Percentiles rank a stretch among this genome's conserved stretches.
Evolutionary conservation across 202 grass and related monocot species (phyloP).

Genomic region (Hordeum pubiflorum): DNA sequence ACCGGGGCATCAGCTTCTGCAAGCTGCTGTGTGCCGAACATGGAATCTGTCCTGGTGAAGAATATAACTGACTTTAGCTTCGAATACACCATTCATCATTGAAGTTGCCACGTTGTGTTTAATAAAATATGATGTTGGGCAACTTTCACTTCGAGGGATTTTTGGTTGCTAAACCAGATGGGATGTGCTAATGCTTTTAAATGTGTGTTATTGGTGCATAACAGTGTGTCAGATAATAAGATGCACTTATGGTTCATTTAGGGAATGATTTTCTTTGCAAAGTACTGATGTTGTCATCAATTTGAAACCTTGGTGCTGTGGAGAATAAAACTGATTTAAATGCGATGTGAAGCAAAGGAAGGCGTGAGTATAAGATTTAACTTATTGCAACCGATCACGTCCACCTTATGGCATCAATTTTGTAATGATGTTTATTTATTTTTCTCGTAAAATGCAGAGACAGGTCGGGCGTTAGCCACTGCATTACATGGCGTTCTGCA

Average conservation of each 20-base stretch:
- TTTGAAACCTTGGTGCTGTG: neutral
- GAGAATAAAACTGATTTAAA: neutral
- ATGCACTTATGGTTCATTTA: neutral
- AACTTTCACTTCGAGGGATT: neutral
- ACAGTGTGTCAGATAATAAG: neutral
- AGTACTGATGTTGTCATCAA: neutral
- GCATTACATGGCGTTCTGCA: slow-evolving; percentile 63
- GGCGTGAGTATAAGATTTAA: neutral
- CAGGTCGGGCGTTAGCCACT: slow-evolving; percentile 75
- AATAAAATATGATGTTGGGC: neutral
- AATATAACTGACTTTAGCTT: slow-evolving; percentile 9
- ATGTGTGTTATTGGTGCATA: neutral
- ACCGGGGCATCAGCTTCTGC: neutral
- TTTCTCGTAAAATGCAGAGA: slow-evolving; percentile 51
- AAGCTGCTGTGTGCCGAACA: neutral
- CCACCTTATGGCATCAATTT: neutral
- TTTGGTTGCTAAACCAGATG: neutral
- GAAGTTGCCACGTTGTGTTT: neutral
- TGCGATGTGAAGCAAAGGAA: neutral
- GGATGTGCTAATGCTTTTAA: neutral
- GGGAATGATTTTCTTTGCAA: neutral
- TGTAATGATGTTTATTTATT: neutral
- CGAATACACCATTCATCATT: neutral
- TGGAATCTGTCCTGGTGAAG: slow-evolving; percentile 9
- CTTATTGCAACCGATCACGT: neutral